phyloP scores from a whole-genome alignment of 805 yeast species.

The Candida orba region DNA sequence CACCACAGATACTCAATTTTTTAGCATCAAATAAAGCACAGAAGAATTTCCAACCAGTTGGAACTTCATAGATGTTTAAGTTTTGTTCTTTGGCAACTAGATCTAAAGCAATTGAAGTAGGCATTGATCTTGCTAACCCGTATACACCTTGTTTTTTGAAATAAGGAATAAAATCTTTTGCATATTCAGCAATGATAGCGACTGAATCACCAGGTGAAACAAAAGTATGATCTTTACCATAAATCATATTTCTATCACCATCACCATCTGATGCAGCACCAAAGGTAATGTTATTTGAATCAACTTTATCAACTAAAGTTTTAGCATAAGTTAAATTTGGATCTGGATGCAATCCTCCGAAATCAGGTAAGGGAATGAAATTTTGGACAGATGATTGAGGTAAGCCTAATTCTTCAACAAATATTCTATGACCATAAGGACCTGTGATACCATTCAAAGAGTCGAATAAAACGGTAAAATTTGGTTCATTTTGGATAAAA shows the following conservation, averaged over 20 bases:
- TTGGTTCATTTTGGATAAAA: slow-evolving; percentile 50
- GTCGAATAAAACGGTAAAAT: slow-evolving; percentile 77
- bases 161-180: slow-evolving; percentile 77
- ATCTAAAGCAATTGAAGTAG: slow-evolving; percentile 92
- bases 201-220: slow-evolving; percentile 98
- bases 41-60: slow-evolving; percentile 98
- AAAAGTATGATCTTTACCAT: slow-evolving; percentile 79
- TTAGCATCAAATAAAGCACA: slow-evolving; percentile 92
- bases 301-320: slow-evolving; percentile 82
- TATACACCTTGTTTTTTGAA: slow-evolving; percentile 77
- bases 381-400: slow-evolving; percentile 70
- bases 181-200: slow-evolving; percentile 94
- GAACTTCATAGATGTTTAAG: slow-evolving; percentile 82
- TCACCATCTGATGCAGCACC: slow-evolving; percentile 99
- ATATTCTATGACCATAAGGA: slow-evolving; percentile 84
- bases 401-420: slow-evolving; percentile 77
- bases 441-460: slow-evolving; percentile 95
- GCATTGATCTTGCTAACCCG: slow-evolving; percentile 97
- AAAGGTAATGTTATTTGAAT: slow-evolving; percentile 70
- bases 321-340: slow-evolving; percentile 94
- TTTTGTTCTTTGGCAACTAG: slow-evolving; percentile 77
- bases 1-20: slow-evolving; percentile 94
- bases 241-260: slow-evolving; percentile 98
- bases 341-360: slow-evolving; percentile 97
- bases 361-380: slow-evolving; percentile 74